Evolutionary conservation across 164 flowering plant species (phyloP).

Genomic region (Pachysandra terminalis): DNA sequence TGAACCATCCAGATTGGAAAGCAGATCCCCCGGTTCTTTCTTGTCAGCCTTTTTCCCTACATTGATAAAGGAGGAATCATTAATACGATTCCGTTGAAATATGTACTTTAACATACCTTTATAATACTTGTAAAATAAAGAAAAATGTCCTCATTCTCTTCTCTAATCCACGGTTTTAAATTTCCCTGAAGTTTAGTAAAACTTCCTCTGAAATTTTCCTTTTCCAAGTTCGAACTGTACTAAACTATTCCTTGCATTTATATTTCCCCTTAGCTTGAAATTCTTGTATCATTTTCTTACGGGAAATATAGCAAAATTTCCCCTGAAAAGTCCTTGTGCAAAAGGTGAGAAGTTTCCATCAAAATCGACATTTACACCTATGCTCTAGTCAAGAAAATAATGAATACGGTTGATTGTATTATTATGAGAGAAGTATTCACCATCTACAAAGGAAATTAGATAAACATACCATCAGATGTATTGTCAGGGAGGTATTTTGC

Average conservation of each 20-base stretch:
- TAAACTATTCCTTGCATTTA: too few relatives aligned
- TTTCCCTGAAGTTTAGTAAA: too few relatives aligned
- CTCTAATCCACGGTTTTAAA: too few relatives aligned
- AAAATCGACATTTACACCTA: too few relatives aligned
- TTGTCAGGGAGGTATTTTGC: constrained; percentile 91
- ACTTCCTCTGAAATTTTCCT: too few relatives aligned
- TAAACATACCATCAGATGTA: constrained; percentile 74
- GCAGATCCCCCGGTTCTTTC: constrained; percentile 62
- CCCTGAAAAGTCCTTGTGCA: too few relatives aligned
- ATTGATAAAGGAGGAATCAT: not conserved
- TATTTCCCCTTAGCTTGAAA: too few relatives aligned
- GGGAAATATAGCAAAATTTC: too few relatives aligned
- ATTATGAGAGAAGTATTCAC: not conserved
- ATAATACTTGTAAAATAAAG: not conserved
- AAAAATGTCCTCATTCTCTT: not conserved
- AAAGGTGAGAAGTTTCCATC: too few relatives aligned
- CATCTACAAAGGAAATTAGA: not conserved
- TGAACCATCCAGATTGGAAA: constrained; percentile 61
- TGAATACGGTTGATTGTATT: not conserved
- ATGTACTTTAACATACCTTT: not conserved
- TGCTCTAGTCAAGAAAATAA: constrained; percentile 11
- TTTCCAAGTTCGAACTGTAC: too few relatives aligned
- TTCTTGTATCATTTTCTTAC: too few relatives aligned
- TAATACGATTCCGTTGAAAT: not conserved
- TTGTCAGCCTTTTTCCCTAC: constrained; percentile 71